Evolutionary conservation across 2,329 filamentous ascomycete genomes (phyloP).

Genomic region (Zymoseptoria tritici): DNA sequence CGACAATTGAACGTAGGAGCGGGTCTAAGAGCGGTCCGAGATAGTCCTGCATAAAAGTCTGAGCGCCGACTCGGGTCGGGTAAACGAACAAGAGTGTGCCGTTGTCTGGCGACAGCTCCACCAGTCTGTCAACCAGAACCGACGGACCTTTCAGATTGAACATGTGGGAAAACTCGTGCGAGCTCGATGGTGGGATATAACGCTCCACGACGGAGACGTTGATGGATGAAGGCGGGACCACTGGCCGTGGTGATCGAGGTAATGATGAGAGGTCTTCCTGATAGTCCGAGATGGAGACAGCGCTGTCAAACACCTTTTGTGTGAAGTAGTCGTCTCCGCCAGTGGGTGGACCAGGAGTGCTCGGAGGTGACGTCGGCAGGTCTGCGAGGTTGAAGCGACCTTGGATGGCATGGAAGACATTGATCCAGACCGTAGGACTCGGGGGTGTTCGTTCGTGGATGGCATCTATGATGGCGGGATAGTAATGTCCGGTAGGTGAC

Average conservation of each 20-base stretch:
- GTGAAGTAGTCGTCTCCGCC: conserved; percentile 56
- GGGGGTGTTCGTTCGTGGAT: conserved; percentile 47
- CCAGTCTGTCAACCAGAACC: conserved; percentile 52
- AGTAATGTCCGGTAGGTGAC: conserved; percentile 43
- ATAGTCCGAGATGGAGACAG: conserved; percentile 52
- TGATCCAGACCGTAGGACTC: conserved; percentile 52
- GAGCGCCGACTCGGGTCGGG: conserved; percentile 50
- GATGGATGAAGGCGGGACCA: conserved; percentile 54
- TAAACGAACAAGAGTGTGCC: conserved; percentile 57
- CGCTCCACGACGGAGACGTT: conserved; percentile 56
- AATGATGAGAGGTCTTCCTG: conserved; percentile 46
- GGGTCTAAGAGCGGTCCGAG: conserved; percentile 56
- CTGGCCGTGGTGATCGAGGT: conserved; percentile 47
- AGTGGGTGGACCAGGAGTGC: conserved; percentile 46
- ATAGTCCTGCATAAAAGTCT: conserved; percentile 53
- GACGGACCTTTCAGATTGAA: conserved; percentile 50
- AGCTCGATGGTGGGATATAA: conserved; percentile 56
- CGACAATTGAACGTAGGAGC: conserved; percentile 50
- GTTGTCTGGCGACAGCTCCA: conserved; percentile 50
- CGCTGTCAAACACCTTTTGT: conserved; percentile 54
- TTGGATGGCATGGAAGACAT: conserved; percentile 57
- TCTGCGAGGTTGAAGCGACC: conserved; percentile 55
- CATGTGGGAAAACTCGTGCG: conserved; percentile 52
- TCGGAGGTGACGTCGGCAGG: conserved; percentile 56
- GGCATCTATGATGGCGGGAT: conserved; percentile 47